Evolutionary conservation across 1,284 basidiomycete genomes (phyloP).

Genomic region (Lentinula novae-zelandiae): DNA sequence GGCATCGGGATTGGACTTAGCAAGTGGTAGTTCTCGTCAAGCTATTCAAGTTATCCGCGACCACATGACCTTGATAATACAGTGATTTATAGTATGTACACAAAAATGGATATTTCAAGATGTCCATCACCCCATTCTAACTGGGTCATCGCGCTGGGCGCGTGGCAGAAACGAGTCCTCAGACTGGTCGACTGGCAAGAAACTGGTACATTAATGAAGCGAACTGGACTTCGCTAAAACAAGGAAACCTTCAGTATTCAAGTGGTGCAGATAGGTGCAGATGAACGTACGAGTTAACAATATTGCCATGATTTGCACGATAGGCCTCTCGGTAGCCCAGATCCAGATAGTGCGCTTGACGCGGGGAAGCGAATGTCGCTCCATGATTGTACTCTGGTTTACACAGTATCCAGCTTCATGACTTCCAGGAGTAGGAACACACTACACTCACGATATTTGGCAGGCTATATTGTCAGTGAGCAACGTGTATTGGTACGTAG

Average conservation of each 20-base stretch:
- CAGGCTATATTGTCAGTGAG: conserved; percentile 31
- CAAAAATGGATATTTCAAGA: too few species aligned
- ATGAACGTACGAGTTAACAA: background rate
- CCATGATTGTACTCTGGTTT: conserved; percentile 37
- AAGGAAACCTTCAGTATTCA: background rate
- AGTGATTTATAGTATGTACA: too few species aligned
- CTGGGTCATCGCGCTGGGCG: too few species aligned
- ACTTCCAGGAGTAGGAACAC: background rate
- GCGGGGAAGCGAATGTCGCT: conserved; percentile 35
- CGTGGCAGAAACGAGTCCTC: too few species aligned
- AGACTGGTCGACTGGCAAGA: too few species aligned
- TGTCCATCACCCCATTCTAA: too few species aligned
- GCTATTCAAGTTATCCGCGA: background rate
- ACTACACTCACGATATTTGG: conserved; percentile 33
- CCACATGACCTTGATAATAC: background rate
- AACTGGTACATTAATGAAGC: too few species aligned
- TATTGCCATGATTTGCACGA: background rate
- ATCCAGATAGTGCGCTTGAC: conserved; percentile 29
- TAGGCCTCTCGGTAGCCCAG: conserved; percentile 19
- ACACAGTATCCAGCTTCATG: background rate
- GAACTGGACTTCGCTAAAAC: background rate
- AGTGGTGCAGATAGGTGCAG: too few species aligned
- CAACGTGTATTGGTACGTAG: conserved; percentile 51
- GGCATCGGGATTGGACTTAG: conserved; percentile 51
- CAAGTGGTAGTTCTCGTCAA: background rate